These are phyloP conservation scores for Biscutella laevigata DNA, from an alignment of 441 rosid genomes.

Conservation along the genomic window DNA sequence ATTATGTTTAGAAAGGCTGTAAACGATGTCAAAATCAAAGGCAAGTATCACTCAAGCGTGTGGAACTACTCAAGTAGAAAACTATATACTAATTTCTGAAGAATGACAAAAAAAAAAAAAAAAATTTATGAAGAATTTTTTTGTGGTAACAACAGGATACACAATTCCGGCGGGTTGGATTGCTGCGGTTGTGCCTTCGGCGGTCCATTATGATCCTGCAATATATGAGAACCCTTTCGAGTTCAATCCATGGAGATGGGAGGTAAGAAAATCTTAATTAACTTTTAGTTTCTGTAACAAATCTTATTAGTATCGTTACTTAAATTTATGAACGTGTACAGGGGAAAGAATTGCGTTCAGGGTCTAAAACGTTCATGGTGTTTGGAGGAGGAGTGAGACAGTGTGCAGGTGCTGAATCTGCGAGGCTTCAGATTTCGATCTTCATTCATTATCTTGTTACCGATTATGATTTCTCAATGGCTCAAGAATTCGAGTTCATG, in stretches of 20 bases:
- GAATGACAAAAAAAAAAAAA: too few relatives aligned
- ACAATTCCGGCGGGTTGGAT: slow-evolving; percentile 16
- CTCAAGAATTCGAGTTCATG: background rate
- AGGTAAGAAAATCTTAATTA: too few relatives aligned
- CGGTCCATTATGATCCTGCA: background rate
- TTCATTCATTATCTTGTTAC: background rate
- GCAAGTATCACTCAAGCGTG: background rate
- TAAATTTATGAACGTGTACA: background rate
- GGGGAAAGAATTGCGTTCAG: slow-evolving; percentile 4
- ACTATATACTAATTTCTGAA: too few relatives aligned
- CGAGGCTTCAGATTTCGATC: background rate
- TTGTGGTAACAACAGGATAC: slow-evolving; percentile 9
- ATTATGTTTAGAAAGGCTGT: background rate
- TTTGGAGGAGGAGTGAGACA: slow-evolving; percentile 12
- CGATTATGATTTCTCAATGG: background rate
- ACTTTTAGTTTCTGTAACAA: too few relatives aligned
- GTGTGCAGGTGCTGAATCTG: slow-evolving; percentile 11
- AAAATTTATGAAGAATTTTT: too few relatives aligned
- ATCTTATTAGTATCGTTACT: too few relatives aligned
- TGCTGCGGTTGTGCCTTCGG: background rate
- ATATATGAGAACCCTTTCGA: slow-evolving; percentile 1
- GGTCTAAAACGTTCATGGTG: slow-evolving; percentile 11
- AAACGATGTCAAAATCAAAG: slow-evolving; percentile 1
- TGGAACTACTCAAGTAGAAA: background rate
- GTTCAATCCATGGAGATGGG: slow-evolving; percentile 21